Evolutionary conservation across 306 rosid genomes (phyloP).

Genomic region (Biancaea sappan): DNA sequence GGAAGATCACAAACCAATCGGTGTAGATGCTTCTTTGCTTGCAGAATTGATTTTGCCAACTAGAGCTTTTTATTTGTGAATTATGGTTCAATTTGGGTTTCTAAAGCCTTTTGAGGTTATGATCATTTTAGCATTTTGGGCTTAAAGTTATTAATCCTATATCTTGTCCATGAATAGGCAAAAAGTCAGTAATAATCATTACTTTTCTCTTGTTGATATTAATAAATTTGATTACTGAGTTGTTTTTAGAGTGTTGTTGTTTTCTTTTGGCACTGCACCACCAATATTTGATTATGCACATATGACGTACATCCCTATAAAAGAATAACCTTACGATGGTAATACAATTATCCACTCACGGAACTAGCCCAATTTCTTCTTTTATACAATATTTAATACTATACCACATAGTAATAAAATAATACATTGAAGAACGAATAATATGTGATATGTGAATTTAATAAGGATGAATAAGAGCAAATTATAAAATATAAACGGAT

Average conservation of each 20-base stretch:
- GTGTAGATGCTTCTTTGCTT: background rate
- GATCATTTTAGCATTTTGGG: background rate
- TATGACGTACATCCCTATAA: background rate
- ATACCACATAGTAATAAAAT: background rate
- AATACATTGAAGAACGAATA: background rate
- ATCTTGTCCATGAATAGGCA: background rate
- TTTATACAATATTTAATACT: background rate
- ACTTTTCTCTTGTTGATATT: background rate
- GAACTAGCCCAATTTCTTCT: background rate
- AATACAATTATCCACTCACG: background rate
- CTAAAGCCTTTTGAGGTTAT: background rate
- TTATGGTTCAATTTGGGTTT: background rate
- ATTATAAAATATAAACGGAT: background rate
- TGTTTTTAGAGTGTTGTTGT: background rate
- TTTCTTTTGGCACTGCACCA: background rate
- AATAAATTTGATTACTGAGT: background rate
- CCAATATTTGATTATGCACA: background rate
- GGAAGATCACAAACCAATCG: background rate
- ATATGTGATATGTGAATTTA: slow-evolving; percentile 1
- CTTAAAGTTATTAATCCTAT: background rate
- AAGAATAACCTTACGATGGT: background rate
- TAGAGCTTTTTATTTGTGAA: background rate
- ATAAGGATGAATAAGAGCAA: background rate
- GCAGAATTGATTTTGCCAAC: no score
- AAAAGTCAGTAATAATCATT: background rate